A percentile compares a stretch with the other conserved stretches of the same genome.
These are phyloP conservation scores for Clonostachys sp. DNA, from an alignment of 2,329 filamentous ascomycete genomes.

Conservation along the genomic window DNA sequence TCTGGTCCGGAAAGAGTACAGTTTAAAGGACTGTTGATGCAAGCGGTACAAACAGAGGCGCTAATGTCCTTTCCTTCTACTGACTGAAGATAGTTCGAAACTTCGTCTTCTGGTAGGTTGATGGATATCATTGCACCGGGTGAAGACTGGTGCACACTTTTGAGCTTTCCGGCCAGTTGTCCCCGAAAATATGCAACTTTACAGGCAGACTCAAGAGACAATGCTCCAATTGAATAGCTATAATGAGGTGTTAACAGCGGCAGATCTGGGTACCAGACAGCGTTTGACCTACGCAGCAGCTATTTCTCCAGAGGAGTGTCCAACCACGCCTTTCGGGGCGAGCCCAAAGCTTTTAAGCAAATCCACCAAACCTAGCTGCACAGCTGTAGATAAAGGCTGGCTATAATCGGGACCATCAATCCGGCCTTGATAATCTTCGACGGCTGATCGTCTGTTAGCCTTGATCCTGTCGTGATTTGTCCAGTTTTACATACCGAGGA, in stretches of 20 bases:
- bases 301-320: conserved; percentile 33
- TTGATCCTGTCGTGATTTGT: too few species aligned
- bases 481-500: neutral
- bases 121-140: conserved; percentile 23
- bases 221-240: conserved; percentile 10
- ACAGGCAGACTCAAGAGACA: conserved; percentile 9
- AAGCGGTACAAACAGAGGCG: conserved; percentile 4
- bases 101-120: conserved; percentile 9
- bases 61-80: neutral
- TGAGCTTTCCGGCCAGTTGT: conserved; percentile 5
- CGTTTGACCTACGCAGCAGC: conserved; percentile 25
- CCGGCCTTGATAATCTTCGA: neutral
- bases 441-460: neutral
- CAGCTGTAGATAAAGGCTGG: conserved; percentile 12
- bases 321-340: conserved; percentile 21
- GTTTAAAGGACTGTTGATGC: conserved; percentile 8
- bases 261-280: too few species aligned
- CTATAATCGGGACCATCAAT: conserved; percentile 25
- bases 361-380: conserved; percentile 20
- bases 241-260: neutral
- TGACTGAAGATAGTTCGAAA: neutral
- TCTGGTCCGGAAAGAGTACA: conserved; percentile 5
- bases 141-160: neutral
- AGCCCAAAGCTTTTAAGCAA: conserved; percentile 22
- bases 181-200: conserved; percentile 12